Evolutionary conservation across 208 protist species (phyloP).

Genomic region (Trypanosoma scelopori): DNA sequence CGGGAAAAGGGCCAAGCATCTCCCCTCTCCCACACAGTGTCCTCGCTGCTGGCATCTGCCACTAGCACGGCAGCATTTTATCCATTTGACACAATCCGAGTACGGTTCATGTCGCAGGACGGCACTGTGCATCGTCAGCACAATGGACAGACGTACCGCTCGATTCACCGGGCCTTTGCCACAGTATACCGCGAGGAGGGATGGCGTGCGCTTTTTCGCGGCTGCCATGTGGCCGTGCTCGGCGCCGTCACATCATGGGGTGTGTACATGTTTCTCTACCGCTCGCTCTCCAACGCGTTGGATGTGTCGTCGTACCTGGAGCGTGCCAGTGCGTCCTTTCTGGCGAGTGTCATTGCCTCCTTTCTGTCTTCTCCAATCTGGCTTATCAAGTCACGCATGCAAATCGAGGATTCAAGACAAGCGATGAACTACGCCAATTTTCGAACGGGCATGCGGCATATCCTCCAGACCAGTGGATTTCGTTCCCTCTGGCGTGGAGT

Average conservation of each 20-base stretch:
- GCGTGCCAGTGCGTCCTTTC: conserved; percentile 50
- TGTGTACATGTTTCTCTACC: conserved; percentile 90
- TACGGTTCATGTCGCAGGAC: conserved; percentile 86
- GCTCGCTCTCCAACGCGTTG: conserved; percentile 35
- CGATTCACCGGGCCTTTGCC: conserved; percentile 31
- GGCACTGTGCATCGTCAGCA: conserved; percentile 64
- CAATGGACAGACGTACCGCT: conserved; percentile 72
- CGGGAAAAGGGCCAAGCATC: conserved; percentile 22
- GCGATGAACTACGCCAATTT: conserved; percentile 67
- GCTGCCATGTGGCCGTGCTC: conserved; percentile 61
- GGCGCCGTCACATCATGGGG: conserved; percentile 72
- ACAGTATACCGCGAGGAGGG: conserved; percentile 62
- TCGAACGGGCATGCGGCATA: conserved; percentile 43
- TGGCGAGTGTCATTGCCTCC: conserved; percentile 61
- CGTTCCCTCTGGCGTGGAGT: conserved; percentile 80
- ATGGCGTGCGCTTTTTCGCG: conserved; percentile 57
- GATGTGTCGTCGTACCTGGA: conserved; percentile 37
- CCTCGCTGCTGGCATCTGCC: conserved; percentile 67
- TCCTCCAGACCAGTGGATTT: conserved; percentile 54
- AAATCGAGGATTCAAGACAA: conserved; percentile 66
- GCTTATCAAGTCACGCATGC: conserved; percentile 91
- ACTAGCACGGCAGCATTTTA: conserved; percentile 77
- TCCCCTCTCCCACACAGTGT: conserved; percentile 52
- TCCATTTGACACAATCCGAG: conserved; percentile 90
- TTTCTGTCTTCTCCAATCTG: conserved; percentile 83